These are phyloP conservation scores for Eutrema salsugineum DNA, from an alignment of 441 rosid species.

Conservation along the genomic window DNA sequence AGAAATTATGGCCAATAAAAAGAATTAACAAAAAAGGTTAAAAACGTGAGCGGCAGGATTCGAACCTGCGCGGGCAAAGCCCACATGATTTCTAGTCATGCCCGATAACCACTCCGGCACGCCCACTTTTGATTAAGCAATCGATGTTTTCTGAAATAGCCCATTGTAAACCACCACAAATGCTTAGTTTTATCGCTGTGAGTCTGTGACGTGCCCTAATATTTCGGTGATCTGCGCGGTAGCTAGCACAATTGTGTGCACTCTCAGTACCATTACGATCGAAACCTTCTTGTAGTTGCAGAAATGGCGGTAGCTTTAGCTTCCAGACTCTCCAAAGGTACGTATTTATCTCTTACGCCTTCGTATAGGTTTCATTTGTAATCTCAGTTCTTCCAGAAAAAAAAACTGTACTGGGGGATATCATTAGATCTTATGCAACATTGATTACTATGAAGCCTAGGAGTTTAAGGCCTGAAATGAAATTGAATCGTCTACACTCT, in stretches of 20 bases:
- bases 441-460: neutral
- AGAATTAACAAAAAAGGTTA: neutral
- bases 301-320: constrained; percentile 33
- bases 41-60: constrained; percentile 83
- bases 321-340: constrained; percentile 21
- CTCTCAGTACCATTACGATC: neutral
- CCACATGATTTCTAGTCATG: constrained; percentile 98
- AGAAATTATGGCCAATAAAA: neutral
- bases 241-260: neutral
- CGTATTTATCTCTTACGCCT: neutral
- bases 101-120: constrained; percentile 81
- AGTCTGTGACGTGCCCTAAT: constrained; percentile 4
- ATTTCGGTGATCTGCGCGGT: neutral
- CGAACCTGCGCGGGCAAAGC: constrained; percentile 98
- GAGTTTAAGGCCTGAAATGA: neutral
- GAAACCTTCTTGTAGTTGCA: constrained; percentile 1
- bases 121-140: constrained; percentile 29
- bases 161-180: neutral
- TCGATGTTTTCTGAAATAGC: neutral
- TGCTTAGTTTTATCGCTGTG: neutral
- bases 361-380: neutral
- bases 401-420: neutral
- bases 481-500: neutral
- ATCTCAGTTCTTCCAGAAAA: neutral
- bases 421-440: neutral